These are phyloP conservation scores for Exophiala aquamarina DNA, from an alignment of 2,329 filamentous ascomycete genomes.

Conservation along the genomic window DNA sequence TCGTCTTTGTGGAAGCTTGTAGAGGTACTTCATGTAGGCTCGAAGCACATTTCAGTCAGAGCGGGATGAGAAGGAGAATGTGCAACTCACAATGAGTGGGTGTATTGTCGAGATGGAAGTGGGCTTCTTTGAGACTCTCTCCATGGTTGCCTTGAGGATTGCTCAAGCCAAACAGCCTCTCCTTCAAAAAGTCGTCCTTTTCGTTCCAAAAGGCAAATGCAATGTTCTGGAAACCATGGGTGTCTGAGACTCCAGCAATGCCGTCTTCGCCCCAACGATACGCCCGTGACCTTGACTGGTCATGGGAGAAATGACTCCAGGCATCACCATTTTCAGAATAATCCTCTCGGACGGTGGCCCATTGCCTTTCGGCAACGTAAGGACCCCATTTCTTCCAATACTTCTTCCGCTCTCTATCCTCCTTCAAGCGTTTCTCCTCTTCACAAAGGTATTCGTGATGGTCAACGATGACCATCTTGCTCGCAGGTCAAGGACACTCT, in stretches of 20 bases:
- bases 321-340: constrained; percentile 89
- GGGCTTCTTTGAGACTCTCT: constrained; percentile 93
- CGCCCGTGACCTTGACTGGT: constrained; percentile 81
- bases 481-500: background rate
- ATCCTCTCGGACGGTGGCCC: constrained; percentile 89
- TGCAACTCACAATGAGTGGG: constrained; percentile 57
- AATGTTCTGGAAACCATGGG: constrained; percentile 87
- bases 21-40: constrained; percentile 96
- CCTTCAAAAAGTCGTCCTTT: constrained; percentile 91
- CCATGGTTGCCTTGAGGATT: constrained; percentile 98
- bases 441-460: constrained; percentile 82
- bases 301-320: constrained; percentile 95
- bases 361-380: constrained; percentile 90
- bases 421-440: constrained; percentile 85
- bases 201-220: constrained; percentile 98
- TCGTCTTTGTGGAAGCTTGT: constrained; percentile 90
- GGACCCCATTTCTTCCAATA: constrained; percentile 99
- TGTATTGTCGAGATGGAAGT: constrained; percentile 95
- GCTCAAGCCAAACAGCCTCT: constrained; percentile 89
- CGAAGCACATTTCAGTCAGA: constrained; percentile 10
- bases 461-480: constrained; percentile 81
- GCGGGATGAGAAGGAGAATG: background rate
- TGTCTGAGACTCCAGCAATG: constrained; percentile 93
- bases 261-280: constrained; percentile 97
- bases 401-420: constrained; percentile 77